phyloP scores from a whole-genome alignment of 305 asterid species.

The Plantago lanceolata region DNA sequence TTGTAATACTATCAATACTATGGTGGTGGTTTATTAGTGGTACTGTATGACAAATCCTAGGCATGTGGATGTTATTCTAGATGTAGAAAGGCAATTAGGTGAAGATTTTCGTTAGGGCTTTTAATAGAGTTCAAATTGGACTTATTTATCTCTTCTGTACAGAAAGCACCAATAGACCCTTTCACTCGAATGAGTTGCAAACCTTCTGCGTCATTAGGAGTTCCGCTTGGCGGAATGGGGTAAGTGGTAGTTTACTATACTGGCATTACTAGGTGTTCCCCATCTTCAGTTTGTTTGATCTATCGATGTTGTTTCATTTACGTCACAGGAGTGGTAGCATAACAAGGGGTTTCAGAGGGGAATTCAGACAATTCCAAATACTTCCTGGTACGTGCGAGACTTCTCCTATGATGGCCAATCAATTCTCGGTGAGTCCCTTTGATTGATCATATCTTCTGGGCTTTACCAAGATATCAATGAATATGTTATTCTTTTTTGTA shows the following conservation, averaged over 20 bases:
- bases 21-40: too few relatives aligned
- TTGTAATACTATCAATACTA: too few relatives aligned
- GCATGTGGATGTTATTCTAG: too few relatives aligned
- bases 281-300: constrained; percentile 15
- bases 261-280: constrained; percentile 11
- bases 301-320: constrained; percentile 25
- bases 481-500: background rate
- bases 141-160: constrained; percentile 24
- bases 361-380: constrained; percentile 86
- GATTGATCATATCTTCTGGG: background rate
- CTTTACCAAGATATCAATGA: background rate
- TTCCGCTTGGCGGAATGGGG: constrained; percentile 99
- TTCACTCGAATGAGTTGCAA: constrained; percentile 82
- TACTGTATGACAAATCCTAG: too few relatives aligned
- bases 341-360: constrained; percentile 98
- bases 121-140: background rate
- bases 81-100: too few relatives aligned
- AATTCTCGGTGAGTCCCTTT: constrained; percentile 69
- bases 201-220: constrained; percentile 96
- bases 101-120: background rate
- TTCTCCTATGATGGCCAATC: constrained; percentile 96
- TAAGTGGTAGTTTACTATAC: constrained; percentile 31
- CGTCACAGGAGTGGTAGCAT: constrained; percentile 93
- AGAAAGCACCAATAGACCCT: constrained; percentile 99
- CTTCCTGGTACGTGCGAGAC: constrained; percentile 94